Evolutionary conservation across 345 rosid species (phyloP).

Genomic region (Sonneratia caseolaris): DNA sequence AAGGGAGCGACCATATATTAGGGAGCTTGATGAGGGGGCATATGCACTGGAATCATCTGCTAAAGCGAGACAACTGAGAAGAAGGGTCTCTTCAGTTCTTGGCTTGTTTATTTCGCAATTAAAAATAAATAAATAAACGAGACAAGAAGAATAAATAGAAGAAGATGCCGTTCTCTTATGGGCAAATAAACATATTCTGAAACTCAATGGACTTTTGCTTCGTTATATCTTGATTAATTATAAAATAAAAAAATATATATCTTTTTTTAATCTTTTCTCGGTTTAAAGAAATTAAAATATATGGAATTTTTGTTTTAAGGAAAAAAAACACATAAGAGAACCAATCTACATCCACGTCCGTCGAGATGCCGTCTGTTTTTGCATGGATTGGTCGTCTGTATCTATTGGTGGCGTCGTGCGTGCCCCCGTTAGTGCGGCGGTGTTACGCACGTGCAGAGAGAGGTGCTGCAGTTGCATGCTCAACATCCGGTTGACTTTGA

Average conservation of each 20-base stretch:
- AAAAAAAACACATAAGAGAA: too few relatives aligned
- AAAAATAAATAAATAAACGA: neutral
- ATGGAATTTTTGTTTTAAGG: too few relatives aligned
- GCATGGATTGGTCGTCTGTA: neutral
- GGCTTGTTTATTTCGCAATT: neutral
- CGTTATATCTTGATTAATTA: too few relatives aligned
- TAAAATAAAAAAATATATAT: too few relatives aligned
- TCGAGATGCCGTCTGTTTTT: too few relatives aligned
- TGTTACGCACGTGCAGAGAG: slow-evolving; percentile 1
- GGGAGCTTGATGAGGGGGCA: neutral
- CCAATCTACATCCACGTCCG: too few relatives aligned
- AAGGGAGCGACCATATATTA: neutral
- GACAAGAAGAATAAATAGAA: neutral
- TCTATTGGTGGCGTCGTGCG: neutral
- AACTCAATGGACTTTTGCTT: too few relatives aligned
- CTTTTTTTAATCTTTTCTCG: too few relatives aligned
- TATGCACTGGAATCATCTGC: slow-evolving; percentile 1
- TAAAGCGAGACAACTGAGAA: neutral
- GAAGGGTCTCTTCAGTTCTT: neutral
- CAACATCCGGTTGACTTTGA: neutral
- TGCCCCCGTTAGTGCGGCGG: neutral
- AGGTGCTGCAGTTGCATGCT: neutral
- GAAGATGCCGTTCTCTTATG: neutral
- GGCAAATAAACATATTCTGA: too few relatives aligned
- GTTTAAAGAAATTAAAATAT: too few relatives aligned